Percentiles rank a stretch among this genome's conserved stretches.
Conservation (phyloP, 129 eudicot species). For the Chrysanthemum makinoi region DNA sequence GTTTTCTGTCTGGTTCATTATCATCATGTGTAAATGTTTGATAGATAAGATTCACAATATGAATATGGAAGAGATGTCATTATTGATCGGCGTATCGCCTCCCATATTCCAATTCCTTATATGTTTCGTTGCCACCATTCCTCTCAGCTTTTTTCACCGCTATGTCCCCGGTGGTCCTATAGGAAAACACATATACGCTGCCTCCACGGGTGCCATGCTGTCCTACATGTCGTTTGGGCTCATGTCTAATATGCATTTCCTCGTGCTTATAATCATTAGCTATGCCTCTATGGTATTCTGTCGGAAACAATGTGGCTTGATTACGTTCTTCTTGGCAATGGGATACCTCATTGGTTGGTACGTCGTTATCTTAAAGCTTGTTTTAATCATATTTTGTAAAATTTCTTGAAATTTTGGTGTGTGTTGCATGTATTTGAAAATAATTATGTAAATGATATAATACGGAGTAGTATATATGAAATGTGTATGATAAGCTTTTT, state of each 20-base stretch:
- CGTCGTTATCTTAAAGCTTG: constrained; percentile 10
- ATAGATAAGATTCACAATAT: constrained; percentile 34
- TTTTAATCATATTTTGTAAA: neutral
- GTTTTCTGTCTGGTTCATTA: neutral
- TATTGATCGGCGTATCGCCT: constrained; percentile 69
- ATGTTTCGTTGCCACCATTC: constrained; percentile 76
- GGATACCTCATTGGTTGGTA: constrained; percentile 95
- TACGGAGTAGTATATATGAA: no score
- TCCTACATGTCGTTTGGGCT: constrained; percentile 81
- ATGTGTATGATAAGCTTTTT: neutral
- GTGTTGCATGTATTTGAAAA: neutral
- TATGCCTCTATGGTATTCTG: constrained; percentile 64
- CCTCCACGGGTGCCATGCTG: constrained; percentile 55
- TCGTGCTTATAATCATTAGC: constrained; percentile 56
- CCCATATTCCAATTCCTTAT: constrained; percentile 77
- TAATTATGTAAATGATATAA: no score
- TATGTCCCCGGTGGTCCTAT: constrained; percentile 70
- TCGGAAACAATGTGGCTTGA: constrained; percentile 64
- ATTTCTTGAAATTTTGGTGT: neutral
- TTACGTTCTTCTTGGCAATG: constrained; percentile 66
- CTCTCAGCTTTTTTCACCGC: constrained; percentile 69
- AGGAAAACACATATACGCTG: constrained; percentile 70
- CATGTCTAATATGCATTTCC: constrained; percentile 77
- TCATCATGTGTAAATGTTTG: constrained; percentile 22
- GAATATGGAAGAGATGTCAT: constrained; percentile 71